A percentile compares a stretch with the other conserved stretches of the same genome.
These are phyloP conservation scores for Aureobasidium melanogenum DNA, from an alignment of 2,329 filamentous ascomycete genomes.

Conservation along the genomic window DNA sequence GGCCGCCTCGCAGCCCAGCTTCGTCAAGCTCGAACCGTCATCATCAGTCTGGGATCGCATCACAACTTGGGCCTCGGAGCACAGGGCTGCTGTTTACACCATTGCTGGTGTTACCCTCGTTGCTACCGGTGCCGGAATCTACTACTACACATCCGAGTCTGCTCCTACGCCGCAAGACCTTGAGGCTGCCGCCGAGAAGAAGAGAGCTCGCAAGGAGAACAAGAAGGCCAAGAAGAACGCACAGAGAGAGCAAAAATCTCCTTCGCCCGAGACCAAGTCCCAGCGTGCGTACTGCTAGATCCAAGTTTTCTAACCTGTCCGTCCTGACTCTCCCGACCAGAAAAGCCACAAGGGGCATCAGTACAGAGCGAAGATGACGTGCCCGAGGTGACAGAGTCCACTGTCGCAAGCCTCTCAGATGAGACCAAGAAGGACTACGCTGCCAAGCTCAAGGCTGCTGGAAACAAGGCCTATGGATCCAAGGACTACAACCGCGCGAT, in stretches of 20 bases:
- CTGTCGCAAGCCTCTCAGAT: slow-evolving; percentile 34
- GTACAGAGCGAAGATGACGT: slow-evolving; percentile 36
- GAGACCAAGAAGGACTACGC: slow-evolving; percentile 79
- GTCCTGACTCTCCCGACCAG: slow-evolving; percentile 7
- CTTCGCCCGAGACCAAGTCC: slow-evolving; percentile 12
- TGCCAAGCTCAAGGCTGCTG: slow-evolving; percentile 83
- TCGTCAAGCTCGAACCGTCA: slow-evolving; percentile 9
- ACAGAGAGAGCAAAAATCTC: slow-evolving; percentile 36
- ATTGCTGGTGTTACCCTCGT: slow-evolving; percentile 91
- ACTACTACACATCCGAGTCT: slow-evolving; percentile 72
- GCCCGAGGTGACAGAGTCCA: slow-evolving; percentile 40
- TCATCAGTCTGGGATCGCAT: slow-evolving; percentile 79
- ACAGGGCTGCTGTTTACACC: slow-evolving; percentile 93
- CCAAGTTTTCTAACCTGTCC: accelerated
- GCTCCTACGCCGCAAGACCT: slow-evolving; percentile 29
- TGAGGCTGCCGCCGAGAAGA: slow-evolving; percentile 43
- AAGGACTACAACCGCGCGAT: slow-evolving; percentile 94
- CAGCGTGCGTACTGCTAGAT: background rate
- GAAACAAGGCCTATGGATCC: slow-evolving; percentile 90
- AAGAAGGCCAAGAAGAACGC: slow-evolving; percentile 67
- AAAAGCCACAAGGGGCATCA: slow-evolving; percentile 24
- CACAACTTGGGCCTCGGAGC: slow-evolving; percentile 85
- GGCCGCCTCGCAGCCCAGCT: slow-evolving; percentile 3
- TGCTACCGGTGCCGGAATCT: slow-evolving; percentile 79
- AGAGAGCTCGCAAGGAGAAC: slow-evolving; percentile 81